phyloP scores from a whole-genome alignment of 2,329 filamentous ascomycete species.

The Aureobasidium mangrovei region DNA sequence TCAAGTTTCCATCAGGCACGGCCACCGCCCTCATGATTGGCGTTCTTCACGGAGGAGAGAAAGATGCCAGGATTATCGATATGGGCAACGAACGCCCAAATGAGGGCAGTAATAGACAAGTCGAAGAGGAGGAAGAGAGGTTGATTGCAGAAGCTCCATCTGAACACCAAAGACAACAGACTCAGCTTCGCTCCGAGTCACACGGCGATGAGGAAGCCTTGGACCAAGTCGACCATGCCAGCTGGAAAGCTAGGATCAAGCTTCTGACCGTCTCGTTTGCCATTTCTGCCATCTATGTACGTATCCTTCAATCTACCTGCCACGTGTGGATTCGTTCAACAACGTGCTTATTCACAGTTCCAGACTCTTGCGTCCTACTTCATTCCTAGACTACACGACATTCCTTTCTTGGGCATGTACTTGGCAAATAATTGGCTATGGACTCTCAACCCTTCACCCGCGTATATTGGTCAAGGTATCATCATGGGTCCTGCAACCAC shows the following conservation, averaged over 20 bases:
- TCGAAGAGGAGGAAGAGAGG: constrained; percentile 12
- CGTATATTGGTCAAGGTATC: constrained; percentile 93
- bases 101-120: constrained; percentile 22
- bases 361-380: constrained; percentile 86
- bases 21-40: constrained; percentile 90
- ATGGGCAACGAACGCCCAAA: constrained; percentile 30
- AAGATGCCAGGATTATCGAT: constrained; percentile 27
- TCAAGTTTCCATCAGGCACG: constrained; percentile 92
- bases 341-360: constrained; percentile 13
- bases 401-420: constrained; percentile 74
- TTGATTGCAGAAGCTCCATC: background rate
- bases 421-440: constrained; percentile 80
- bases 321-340: background rate
- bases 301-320: constrained; percentile 17
- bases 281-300: constrained; percentile 45
- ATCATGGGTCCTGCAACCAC: constrained; percentile 98
- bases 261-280: constrained; percentile 52
- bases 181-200: background rate
- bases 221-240: constrained; percentile 31
- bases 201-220: constrained; percentile 23
- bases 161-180: background rate
- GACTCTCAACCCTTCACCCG: constrained; percentile 94
- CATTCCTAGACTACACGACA: constrained; percentile 68
- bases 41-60: constrained; percentile 64
- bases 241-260: constrained; percentile 56